Base-by-base conservation (phyloP, 352 stramenopile species). In the Thraustotheca clavata region DNA sequence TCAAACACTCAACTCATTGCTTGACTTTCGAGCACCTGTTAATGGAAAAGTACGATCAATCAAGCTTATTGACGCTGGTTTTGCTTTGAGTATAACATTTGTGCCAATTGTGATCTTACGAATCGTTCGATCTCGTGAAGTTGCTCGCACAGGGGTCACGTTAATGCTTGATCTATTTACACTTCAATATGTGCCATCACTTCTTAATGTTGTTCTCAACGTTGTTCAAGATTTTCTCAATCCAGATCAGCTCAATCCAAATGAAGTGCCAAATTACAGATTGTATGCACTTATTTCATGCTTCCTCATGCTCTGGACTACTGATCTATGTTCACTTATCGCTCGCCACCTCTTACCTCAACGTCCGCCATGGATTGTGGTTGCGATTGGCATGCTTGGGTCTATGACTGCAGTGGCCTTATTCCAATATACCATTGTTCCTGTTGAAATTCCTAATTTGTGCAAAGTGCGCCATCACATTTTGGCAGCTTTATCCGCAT, bases 81-180 rank as follows among this genome's bases (percentile, higher is more conserved):
- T 41, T 2, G 22, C 57, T 2, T 36, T 65, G 2, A 43, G n/a
- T 31, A 49, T 65, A 4, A 24, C 38, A 1, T 65, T 65, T 24
- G 57, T 65, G 4, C 57, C 38, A 11, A 65, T 65, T 20, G 57
- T 54, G n/a, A 40, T 47, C 31, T 33, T 36, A 26, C 57, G 57
- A 20, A 38, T 41, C 27, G 11, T 65, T 34, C 50, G 50, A 6
- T 34, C 57, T 29, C 26, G 35, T 20, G 54, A 65, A 43, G 39
- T 65, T 22, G 57, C 41, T 29, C 57, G 57, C 22, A 65, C 57
- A 18, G 57, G 57, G 9, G 35, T 65, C 11, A 54, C 41, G 3
- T 32, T 65, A 0, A 18, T 65, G 18, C 57, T 65, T n/a, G 57
- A 65, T n/a, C 57, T 65, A 6, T 65, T 65, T 40, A 54, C n/a